A percentile compares a stretch with the other conserved stretches of the same genome.
phyloP scores from a whole-genome alignment of 306 rosid species.

The Dalbergia cochinchinensis region DNA sequence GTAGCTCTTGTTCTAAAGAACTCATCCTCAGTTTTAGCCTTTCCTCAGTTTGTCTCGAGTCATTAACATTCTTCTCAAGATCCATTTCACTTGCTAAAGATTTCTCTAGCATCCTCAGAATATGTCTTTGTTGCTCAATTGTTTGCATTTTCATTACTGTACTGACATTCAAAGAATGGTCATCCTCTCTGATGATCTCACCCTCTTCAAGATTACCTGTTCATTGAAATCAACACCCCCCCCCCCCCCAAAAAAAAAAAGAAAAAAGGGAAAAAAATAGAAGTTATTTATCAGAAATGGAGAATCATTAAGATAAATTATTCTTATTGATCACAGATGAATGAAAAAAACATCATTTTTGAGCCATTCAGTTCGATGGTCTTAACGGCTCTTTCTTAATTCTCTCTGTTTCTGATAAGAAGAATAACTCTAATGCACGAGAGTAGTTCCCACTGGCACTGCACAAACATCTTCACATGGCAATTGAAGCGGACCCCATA shows the following conservation, averaged over 20 bases:
- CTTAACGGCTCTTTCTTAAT: slow-evolving; percentile 25
- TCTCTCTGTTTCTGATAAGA: not conserved
- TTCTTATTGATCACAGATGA: slow-evolving; percentile 39
- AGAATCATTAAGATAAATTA: slow-evolving; percentile 27
- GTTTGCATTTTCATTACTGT: slow-evolving; percentile 66
- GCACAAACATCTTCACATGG: slow-evolving; percentile 32
- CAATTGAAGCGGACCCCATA: slow-evolving; percentile 48
- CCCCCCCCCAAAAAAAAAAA: no score
- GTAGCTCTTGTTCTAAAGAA: slow-evolving; percentile 60
- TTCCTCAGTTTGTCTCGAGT: slow-evolving; percentile 63
- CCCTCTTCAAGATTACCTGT: slow-evolving; percentile 63
- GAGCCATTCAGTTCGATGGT: slow-evolving; percentile 37
- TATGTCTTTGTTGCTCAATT: slow-evolving; percentile 68
- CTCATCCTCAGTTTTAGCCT: slow-evolving; percentile 53
- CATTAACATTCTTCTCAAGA: slow-evolving; percentile 70
- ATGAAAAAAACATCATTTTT: slow-evolving; percentile 40
- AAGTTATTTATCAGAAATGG: slow-evolving; percentile 20
- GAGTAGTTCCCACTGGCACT: slow-evolving; percentile 29
- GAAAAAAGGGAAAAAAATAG: not conserved
- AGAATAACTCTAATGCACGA: slow-evolving; percentile 1
- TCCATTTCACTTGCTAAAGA: slow-evolving; percentile 84
- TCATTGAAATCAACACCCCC: slow-evolving; percentile 22
- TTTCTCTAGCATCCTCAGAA: slow-evolving; percentile 82
- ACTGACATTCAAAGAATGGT: slow-evolving; percentile 47
- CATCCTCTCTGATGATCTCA: slow-evolving; percentile 52